A percentile compares a stretch with the other conserved stretches of the same genome.
phyloP scores from a whole-genome alignment of 1,139 yeast genomes.

The Taphrina deformans region DNA sequence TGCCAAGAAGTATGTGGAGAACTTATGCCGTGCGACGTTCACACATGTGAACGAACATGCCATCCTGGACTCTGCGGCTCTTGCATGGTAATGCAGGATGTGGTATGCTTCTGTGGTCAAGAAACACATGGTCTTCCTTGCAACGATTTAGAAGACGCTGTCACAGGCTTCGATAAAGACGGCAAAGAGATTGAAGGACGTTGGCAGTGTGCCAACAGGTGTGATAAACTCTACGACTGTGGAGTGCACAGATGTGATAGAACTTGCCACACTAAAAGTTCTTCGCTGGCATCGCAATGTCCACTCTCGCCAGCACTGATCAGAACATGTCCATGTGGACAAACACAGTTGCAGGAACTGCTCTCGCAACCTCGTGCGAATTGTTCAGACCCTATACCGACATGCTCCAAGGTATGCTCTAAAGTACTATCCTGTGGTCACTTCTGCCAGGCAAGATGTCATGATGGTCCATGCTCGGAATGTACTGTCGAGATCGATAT shows the following conservation, averaged over 20 bases:
- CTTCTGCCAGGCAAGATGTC: constrained; percentile 67
- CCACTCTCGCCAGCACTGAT: constrained; percentile 61
- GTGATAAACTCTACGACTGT: constrained; percentile 61
- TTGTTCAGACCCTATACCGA: constrained; percentile 75
- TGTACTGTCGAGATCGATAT: constrained; percentile 49
- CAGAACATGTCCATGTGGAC: constrained; percentile 78
- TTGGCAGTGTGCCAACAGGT: constrained; percentile 57
- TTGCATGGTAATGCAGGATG: constrained; percentile 54
- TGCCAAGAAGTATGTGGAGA: constrained; percentile 66
- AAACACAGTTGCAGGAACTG: constrained; percentile 48
- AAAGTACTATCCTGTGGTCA: constrained; percentile 72
- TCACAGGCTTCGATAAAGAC: constrained; percentile 18
- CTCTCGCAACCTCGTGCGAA: constrained; percentile 53
- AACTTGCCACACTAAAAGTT: constrained; percentile 55
- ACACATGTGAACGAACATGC: constrained; percentile 59
- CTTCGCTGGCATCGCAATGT: constrained; percentile 47
- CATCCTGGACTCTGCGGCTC: constrained; percentile 80
- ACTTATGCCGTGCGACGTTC: constrained; percentile 68
- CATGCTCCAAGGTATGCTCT: constrained; percentile 65
- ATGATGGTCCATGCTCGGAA: constrained; percentile 69
- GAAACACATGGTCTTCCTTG: constrained; percentile 53
- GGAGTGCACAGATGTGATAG: constrained; percentile 60
- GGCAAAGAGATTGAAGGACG: constrained; percentile 58
- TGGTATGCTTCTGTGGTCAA: constrained; percentile 75
- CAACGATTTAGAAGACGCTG: constrained; percentile 45